Conservation (phyloP, 139 green algal genomes). For the Chlorella ohadii region DNA sequence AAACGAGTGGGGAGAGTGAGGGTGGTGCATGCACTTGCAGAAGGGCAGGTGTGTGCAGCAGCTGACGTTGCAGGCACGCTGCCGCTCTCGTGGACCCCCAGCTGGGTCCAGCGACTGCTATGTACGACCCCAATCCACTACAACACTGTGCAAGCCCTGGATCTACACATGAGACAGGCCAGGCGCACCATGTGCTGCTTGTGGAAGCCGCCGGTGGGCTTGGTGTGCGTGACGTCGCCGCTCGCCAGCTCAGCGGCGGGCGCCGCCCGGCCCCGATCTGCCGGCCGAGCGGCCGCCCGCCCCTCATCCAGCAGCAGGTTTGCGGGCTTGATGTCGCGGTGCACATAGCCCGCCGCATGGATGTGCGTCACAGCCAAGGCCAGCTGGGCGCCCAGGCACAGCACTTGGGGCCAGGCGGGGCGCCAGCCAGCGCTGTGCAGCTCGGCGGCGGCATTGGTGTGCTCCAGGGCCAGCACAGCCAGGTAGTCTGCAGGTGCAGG, state of each 20-base stretch:
- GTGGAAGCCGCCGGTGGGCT: slow-evolving; percentile 83
- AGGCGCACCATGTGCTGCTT: slow-evolving; percentile 58
- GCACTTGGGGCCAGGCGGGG: slow-evolving; percentile 43
- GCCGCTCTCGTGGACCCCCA: no score
- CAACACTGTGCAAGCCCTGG: no score
- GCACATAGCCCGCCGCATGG: slow-evolving; percentile 54
- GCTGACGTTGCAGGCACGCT: no score
- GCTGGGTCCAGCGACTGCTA: no score
- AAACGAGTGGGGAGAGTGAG: slow-evolving; percentile 70
- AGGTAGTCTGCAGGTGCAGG: slow-evolving; percentile 40
- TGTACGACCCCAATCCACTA: no score
- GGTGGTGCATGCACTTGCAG: no score
- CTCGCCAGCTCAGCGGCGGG: background rate
- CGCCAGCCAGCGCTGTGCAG: slow-evolving; percentile 75
- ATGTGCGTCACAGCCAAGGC: slow-evolving; percentile 57
- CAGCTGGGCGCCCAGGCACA: slow-evolving; percentile 59
- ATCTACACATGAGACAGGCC: no score
- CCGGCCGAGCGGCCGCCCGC: slow-evolving; percentile 26
- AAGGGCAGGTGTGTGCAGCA: no score
- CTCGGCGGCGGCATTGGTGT: slow-evolving; percentile 49
- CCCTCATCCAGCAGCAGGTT: slow-evolving; percentile 56
- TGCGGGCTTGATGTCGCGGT: slow-evolving; percentile 66
- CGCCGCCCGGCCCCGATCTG: slow-evolving; percentile 73
- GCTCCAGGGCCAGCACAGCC: slow-evolving; percentile 73
- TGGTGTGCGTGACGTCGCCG: slow-evolving; percentile 23